Conservation (phyloP, 768 basidiomycete species). For the Tylopilus subfusipes region DNA sequence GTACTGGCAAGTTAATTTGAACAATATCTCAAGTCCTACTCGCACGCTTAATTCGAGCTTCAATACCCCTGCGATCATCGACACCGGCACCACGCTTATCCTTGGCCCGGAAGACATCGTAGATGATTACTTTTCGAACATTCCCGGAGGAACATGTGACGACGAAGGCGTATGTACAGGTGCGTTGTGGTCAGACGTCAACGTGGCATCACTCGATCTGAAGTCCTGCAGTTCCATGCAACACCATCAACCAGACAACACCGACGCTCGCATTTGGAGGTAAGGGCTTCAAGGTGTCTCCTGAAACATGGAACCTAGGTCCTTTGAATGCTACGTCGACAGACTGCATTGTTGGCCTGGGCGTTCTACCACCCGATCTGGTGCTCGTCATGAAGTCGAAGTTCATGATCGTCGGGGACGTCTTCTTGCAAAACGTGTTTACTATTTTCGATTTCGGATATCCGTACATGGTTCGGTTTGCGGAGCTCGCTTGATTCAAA, state of each 20-base stretch:
- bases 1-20: slow-evolving; percentile 37
- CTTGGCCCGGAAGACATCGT: slow-evolving; percentile 18
- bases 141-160: slow-evolving; percentile 21
- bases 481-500: slow-evolving; percentile 20
- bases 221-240: slow-evolving; percentile 18
- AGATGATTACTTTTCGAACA: slow-evolving; percentile 18
- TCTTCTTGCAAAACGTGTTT: slow-evolving; percentile 25
- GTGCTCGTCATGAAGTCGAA: background rate
- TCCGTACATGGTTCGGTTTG: slow-evolving; percentile 34
- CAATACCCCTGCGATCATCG: slow-evolving; percentile 27
- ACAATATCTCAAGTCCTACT: background rate
- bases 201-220: no score
- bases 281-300: slow-evolving; percentile 31
- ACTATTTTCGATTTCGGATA: slow-evolving; percentile 25
- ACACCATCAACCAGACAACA: slow-evolving; percentile 15
- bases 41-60: background rate
- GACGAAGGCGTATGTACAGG: slow-evolving; percentile 31
- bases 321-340: slow-evolving; percentile 9
- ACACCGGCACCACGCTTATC: slow-evolving; percentile 30
- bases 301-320: slow-evolving; percentile 40
- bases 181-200: slow-evolving; percentile 1
- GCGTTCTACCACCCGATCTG: background rate
- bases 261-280: slow-evolving; percentile 34
- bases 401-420: slow-evolving; percentile 22
- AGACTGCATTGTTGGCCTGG: slow-evolving; percentile 33